Percentiles rank a stretch among this genome's conserved stretches.
Evolutionary conservation across 306 rosid species (phyloP).

Genomic region (barrel medic (Medicago truncatula)): DNA sequence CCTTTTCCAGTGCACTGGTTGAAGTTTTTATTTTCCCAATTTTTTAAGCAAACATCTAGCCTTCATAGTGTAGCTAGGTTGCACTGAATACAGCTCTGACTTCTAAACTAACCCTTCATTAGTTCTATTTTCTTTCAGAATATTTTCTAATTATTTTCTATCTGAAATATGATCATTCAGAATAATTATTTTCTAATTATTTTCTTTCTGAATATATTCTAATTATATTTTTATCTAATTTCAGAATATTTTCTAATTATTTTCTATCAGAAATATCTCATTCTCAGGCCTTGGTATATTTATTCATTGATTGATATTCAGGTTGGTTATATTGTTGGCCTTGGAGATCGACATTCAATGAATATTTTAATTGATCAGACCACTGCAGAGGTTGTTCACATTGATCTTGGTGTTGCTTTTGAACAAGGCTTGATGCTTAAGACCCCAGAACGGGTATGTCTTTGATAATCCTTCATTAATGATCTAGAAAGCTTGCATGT

Average conservation of each 20-base stretch:
- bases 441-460: conserved; percentile 91
- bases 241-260: background rate
- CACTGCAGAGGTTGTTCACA: conserved; percentile 95
- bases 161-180: conserved; percentile 21
- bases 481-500: conserved; percentile 20
- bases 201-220: too few relatives aligned
- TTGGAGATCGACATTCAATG: conserved; percentile 93
- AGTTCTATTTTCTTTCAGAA: conserved; percentile 12
- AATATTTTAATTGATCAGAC: conserved; percentile 91
- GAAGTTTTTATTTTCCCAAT: conserved; percentile 10
- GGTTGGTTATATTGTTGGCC: conserved; percentile 96
- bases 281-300: conserved; percentile 28
- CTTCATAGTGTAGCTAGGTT: conserved; percentile 9
- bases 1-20: conserved; percentile 22
- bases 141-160: conserved; percentile 7
- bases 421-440: conserved; percentile 99
- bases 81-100: conserved; percentile 23
- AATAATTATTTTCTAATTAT: too few relatives aligned
- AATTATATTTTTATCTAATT: too few relatives aligned
- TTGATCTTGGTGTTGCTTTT: conserved; percentile 98
- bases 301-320: conserved; percentile 42
- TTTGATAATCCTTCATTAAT: conserved; percentile 26
- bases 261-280: conserved; percentile 11
- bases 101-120: conserved; percentile 15
- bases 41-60: conserved; percentile 23